phyloP scores from a whole-genome alignment of 176 grass and related monocot genomes.

The Luzula sylvatica region DNA sequence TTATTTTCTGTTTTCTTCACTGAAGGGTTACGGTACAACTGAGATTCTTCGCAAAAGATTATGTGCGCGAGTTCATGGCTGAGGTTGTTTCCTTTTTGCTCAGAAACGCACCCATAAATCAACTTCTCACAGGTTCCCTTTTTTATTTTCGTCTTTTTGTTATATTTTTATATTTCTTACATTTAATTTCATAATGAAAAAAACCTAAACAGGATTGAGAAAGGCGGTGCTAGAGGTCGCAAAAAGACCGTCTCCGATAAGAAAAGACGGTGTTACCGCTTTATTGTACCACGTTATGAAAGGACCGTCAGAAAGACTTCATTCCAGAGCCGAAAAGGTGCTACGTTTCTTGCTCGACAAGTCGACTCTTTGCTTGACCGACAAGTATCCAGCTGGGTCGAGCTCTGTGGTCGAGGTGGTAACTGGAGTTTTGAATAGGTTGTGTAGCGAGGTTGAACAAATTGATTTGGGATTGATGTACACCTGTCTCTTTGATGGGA shows the following conservation, averaged over 20 bases:
- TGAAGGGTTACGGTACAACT: slow-evolving; percentile 60
- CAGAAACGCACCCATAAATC: slow-evolving; percentile 56
- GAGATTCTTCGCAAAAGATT: slow-evolving; percentile 63
- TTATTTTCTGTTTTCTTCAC: slow-evolving; percentile 16
- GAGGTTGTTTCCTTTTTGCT: slow-evolving; percentile 93
- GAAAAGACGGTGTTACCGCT: slow-evolving; percentile 48
- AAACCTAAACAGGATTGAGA: slow-evolving; percentile 54
- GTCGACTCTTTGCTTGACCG: slow-evolving; percentile 29
- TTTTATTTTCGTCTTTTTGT: slow-evolving; percentile 1
- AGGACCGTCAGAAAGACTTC: slow-evolving; percentile 61
- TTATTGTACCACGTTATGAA: slow-evolving; percentile 73
- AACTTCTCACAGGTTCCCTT: slow-evolving; percentile 34
- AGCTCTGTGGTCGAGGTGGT: slow-evolving; percentile 43
- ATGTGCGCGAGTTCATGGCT: slow-evolving; percentile 88
- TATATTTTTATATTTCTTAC: too few relatives aligned
- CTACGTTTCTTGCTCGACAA: slow-evolving; percentile 68
- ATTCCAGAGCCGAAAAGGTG: slow-evolving; percentile 66
- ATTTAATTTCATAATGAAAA: too few relatives aligned
- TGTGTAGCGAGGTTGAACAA: slow-evolving; percentile 54
- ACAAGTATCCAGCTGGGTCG: slow-evolving; percentile 50
- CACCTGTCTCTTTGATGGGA: slow-evolving; percentile 57
- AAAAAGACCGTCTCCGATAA: slow-evolving; percentile 43
- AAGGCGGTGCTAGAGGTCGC: slow-evolving; percentile 46
- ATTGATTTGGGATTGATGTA: slow-evolving; percentile 61
- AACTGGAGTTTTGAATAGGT: slow-evolving; percentile 54